Base-by-base conservation (phyloP, 2,329 filamentous ascomycete species). In the Aspergillus terreus region DNA sequence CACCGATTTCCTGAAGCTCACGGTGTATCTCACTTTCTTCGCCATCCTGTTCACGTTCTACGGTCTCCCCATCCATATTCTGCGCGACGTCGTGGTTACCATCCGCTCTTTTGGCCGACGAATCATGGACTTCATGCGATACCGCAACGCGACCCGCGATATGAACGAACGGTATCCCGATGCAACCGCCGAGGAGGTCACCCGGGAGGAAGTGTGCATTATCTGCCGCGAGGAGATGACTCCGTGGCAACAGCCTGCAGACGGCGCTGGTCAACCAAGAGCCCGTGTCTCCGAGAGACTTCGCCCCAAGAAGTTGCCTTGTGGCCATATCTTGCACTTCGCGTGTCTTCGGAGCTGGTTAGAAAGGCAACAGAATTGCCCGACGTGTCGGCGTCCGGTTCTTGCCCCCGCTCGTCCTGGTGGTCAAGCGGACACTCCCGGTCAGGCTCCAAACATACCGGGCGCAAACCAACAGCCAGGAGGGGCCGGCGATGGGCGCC, bases 141-240 rank as follows among this genome's bases (percentile, higher is more conserved):
- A 97, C 69, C 86, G 92, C 51, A 90, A 90, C 63, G 94, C 94
- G 2, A 91, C 95, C 3, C 82, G 87, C 59, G 90, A 97, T 67
- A 97, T 99, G 91, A 94, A 95, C 65, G 83, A 83, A 54, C 78
- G 83, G 62, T 97, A 96, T 67, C 88, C 89, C 4, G 94, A 99
- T 68, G 94, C 94, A 1, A 96, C 89, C 1, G 80, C 82, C 2
- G 90, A 95, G 59, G 92, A 99, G 58, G 82, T 99, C 21, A 77
- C 79, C 25, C 81, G 88, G 45, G 92, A 96, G 67, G 90, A 95
- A 63, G 95, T 94, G 2, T 99, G 94, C 71, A 99, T 99, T 61
- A 96, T 99, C 50, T 99, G 94, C 71, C 85, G 94, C 54, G 94
- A 99, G 69, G 90, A 95, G 58, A 99, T 99, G 94, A 83, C 83